Evolutionary conservation across 1,284 basidiomycete species (phyloP).

Genomic region (Dichomitus squalens): DNA sequence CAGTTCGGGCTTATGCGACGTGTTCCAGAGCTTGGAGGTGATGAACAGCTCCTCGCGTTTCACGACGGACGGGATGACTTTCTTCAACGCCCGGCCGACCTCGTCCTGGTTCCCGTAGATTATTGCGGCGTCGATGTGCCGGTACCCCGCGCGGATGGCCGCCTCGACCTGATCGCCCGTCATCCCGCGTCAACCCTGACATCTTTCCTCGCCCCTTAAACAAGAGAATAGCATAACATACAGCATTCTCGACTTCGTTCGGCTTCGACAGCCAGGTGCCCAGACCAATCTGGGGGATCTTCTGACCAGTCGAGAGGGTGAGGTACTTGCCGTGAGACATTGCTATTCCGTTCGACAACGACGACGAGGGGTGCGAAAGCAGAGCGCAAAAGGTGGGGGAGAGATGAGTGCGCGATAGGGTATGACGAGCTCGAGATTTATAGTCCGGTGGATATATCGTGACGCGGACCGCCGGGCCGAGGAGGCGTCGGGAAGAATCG

Average conservation of each 20-base stretch:
- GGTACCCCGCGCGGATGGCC: slow-evolving; percentile 75
- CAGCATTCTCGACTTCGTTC: slow-evolving; percentile 77
- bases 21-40: slow-evolving; percentile 85
- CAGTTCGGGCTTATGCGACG: slow-evolving; percentile 57
- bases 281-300: slow-evolving; percentile 75
- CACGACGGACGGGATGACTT: slow-evolving; percentile 78
- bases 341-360: neutral
- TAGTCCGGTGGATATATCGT: neutral
- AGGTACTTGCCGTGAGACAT: slow-evolving; percentile 68
- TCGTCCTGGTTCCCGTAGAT: slow-evolving; percentile 79
- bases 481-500: neutral
- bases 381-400: slow-evolving; percentile 1
- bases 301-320: slow-evolving; percentile 51
- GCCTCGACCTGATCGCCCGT: slow-evolving; percentile 57
- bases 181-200: neutral
- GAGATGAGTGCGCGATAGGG: slow-evolving; percentile 13
- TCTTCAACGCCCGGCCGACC: slow-evolving; percentile 72
- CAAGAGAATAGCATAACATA: slow-evolving; percentile 36
- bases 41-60: slow-evolving; percentile 84
- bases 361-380: neutral
- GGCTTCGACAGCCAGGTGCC: slow-evolving; percentile 84
- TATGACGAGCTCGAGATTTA: neutral
- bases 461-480: slow-evolving; percentile 6
- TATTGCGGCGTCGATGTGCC: slow-evolving; percentile 81
- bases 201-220: neutral